A percentile compares a stretch with the other conserved stretches of the same genome.
Conservation (phyloP, 176 grass and related monocot genomes). For the Oryza glumipatula region DNA sequence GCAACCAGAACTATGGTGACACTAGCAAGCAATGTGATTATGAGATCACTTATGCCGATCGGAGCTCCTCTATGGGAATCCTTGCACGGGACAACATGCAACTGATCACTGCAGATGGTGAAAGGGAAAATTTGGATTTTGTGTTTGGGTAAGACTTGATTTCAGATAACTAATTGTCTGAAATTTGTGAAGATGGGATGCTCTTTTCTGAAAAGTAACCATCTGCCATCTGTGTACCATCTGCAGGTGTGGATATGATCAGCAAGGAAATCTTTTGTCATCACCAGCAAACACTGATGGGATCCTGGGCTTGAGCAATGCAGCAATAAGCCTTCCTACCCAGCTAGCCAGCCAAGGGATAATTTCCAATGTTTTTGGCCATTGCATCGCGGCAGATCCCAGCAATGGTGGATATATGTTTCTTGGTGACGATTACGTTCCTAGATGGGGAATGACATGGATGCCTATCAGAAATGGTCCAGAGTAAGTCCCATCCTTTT, state of each 20-base stretch:
- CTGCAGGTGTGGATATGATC: constrained; percentile 88
- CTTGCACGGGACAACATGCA: constrained; percentile 72
- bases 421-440: constrained; percentile 81
- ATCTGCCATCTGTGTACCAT: constrained; percentile 12
- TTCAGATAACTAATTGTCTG: neutral
- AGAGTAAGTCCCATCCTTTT: constrained; percentile 57
- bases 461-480: constrained; percentile 63
- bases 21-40: constrained; percentile 75
- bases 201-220: neutral
- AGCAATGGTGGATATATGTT: constrained; percentile 79
- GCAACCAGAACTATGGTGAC: constrained; percentile 57
- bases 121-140: constrained; percentile 55
- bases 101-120: constrained; percentile 53
- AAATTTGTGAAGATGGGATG: constrained; percentile 7
- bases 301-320: constrained; percentile 69
- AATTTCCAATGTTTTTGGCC: constrained; percentile 75
- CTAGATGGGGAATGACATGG: constrained; percentile 84
- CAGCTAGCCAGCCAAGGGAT: constrained; percentile 73
- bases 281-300: constrained; percentile 73
- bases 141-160: constrained; percentile 72
- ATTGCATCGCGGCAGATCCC: constrained; percentile 67
- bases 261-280: constrained; percentile 69
- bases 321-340: constrained; percentile 67
- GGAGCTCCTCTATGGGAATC: constrained; percentile 69
- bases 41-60: constrained; percentile 72